Base-by-base conservation (phyloP, 805 yeast species). In the Wickerhamiella brachini region DNA sequence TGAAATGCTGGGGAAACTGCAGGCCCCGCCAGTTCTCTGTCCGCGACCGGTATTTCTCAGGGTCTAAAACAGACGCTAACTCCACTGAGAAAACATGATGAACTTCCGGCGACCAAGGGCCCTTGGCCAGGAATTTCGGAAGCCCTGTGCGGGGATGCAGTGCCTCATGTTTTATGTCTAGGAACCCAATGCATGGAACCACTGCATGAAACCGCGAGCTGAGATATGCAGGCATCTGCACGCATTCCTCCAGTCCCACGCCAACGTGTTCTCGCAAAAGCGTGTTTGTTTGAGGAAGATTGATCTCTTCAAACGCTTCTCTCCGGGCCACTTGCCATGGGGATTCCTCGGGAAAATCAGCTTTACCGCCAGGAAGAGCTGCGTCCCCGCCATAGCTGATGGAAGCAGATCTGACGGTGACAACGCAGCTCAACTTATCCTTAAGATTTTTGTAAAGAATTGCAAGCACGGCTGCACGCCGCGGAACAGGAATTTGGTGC, bases 361-460 rank as follows among this genome's bases (percentile, higher is more conserved):
- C 88, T 61, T 83, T 85, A 8, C 97, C 97, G 2, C 97, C 97
- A 3, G 97, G 97, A 8, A 89, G 71, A 1, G 96, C 86, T 5
- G 85, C 84, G 64, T 89, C 95, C 5, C 97, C 96, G 0, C 93
- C 83, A 67, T 88, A 89, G 49, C 77, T 77, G 58, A 90, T 70
- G 38, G 74, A 71, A 47, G 83, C 71, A 2, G 94, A 80, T 54
- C 97, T 67, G 58, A 83, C 80, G 1, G 97, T 89, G 48, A 89
- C 66, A 3, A 89, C 71, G 31, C 86, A 94, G 44, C 90, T 67
- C 18, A 88, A 66, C 57, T 87, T 94, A 5, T 94, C 94, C 8
- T 51, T 49, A 22, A 48, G 49, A 9, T 93, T 90, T 9, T 60
- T 58, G 57, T 85, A 88, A 22, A 89, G 73, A 17, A 88, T 70